phyloP scores from a whole-genome alignment of 176 grass and related monocot genomes.

The Aegilops sharonensis region DNA sequence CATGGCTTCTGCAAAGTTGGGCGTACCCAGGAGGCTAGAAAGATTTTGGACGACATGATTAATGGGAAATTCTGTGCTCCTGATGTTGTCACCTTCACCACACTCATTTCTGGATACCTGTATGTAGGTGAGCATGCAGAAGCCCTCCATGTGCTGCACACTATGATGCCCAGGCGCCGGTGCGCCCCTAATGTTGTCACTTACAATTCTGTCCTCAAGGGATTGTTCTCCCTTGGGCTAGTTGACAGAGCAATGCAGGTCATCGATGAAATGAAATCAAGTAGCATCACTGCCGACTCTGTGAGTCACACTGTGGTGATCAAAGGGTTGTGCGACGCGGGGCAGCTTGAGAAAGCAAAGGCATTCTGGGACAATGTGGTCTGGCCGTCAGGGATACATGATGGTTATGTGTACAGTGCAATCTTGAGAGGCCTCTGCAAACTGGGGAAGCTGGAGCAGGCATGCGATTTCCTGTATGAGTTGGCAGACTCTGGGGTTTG shows the following conservation, averaged over 20 bases:
- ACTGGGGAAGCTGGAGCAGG: slow-evolving; percentile 62
- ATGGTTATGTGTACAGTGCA: slow-evolving; percentile 72
- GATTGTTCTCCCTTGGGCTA: slow-evolving; percentile 46
- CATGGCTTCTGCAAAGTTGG: slow-evolving; percentile 90
- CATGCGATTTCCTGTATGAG: slow-evolving; percentile 87
- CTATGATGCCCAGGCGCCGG: slow-evolving; percentile 45
- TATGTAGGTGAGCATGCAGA: slow-evolving; percentile 49
- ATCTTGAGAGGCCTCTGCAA: slow-evolving; percentile 64
- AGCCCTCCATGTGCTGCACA: slow-evolving; percentile 54
- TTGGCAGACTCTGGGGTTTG: slow-evolving; percentile 54
- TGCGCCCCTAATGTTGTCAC: slow-evolving; percentile 68
- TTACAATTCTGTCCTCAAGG: slow-evolving; percentile 61
- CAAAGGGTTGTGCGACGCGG: slow-evolving; percentile 52
- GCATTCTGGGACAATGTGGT: slow-evolving; percentile 72
- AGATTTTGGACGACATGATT: slow-evolving; percentile 78
- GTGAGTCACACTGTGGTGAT: slow-evolving; percentile 53
- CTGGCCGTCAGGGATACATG: slow-evolving; percentile 83
- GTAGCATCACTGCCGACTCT: slow-evolving; percentile 38
- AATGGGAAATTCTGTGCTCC: slow-evolving; percentile 68
- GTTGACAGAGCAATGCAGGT: slow-evolving; percentile 58
- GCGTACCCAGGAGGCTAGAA: slow-evolving; percentile 59
- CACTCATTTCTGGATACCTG: slow-evolving; percentile 64
- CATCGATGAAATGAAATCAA: slow-evolving; percentile 59
- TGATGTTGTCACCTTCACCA: slow-evolving; percentile 86
- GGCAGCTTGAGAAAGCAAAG: slow-evolving; percentile 54